Conservation (phyloP, 2,329 filamentous ascomycete species). For the Pseudogymnoascus sp. region DNA sequence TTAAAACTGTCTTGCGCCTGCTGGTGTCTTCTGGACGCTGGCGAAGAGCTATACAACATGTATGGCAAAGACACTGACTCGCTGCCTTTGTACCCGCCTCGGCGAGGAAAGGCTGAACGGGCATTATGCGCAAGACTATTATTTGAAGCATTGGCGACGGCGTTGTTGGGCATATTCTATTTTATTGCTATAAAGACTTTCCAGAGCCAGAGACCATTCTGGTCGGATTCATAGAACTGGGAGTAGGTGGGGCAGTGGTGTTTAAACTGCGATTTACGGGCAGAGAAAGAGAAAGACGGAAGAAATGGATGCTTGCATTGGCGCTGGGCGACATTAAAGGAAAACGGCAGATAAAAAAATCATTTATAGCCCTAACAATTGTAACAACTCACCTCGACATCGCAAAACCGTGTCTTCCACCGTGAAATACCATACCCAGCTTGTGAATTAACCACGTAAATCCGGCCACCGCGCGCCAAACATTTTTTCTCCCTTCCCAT, state of each 20-base stretch:
- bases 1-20: background rate
- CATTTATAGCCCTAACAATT: constrained; percentile 3
- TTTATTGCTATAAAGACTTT: background rate
- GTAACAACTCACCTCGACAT: constrained; percentile 1
- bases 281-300: background rate
- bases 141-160: constrained; percentile 1
- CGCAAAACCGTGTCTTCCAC: background rate
- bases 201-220: background rate
- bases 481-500: background rate
- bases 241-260: background rate
- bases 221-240: background rate
- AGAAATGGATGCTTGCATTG: background rate
- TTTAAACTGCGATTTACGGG: background rate
- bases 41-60: background rate
- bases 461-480: background rate
- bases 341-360: constrained; percentile 3
- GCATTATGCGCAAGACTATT: background rate
- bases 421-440: background rate
- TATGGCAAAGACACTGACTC: background rate
- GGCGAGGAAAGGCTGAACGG: background rate
- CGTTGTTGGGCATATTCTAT: background rate
- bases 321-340: background rate
- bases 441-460: background rate
- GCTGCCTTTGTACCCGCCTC: background rate
- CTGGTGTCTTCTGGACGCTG: background rate